A percentile compares a stretch with the other conserved stretches of the same genome.
Evolutionary conservation across 352 stramenopile genomes (phyloP).

Genomic region (Globisporangium solare): DNA sequence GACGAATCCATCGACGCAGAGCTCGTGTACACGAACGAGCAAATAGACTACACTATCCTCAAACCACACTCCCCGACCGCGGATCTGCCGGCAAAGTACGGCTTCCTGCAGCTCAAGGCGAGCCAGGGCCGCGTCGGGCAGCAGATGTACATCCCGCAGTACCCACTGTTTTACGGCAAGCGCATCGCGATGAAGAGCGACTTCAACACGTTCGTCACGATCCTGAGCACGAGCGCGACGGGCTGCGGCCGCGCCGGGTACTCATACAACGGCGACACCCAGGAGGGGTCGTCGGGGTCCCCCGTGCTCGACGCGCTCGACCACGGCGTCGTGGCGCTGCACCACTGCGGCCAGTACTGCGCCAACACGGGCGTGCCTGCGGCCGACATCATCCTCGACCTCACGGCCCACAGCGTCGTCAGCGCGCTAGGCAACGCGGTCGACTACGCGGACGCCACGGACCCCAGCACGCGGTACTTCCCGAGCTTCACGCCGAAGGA

Average conservation of each 20-base stretch:
- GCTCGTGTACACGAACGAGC: constrained; percentile 39
- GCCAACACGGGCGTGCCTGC: constrained; percentile 55
- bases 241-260: constrained; percentile 38
- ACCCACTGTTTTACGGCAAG: too few relatives aligned
- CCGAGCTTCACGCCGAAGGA: constrained; percentile 29
- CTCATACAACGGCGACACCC: constrained; percentile 62
- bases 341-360: constrained; percentile 60
- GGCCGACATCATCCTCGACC: constrained; percentile 35
- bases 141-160: too few relatives aligned
- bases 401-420: constrained; percentile 20
- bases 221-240: constrained; percentile 24
- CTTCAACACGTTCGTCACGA: constrained; percentile 22
- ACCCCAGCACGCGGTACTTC: constrained; percentile 35
- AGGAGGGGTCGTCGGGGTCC: constrained; percentile 56
- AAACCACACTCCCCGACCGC: constrained; percentile 30
- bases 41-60: constrained; percentile 61
- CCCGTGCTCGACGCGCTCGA: constrained; percentile 45
- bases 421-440: constrained; percentile 27
- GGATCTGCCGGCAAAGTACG: constrained; percentile 42
- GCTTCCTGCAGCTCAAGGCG: constrained; percentile 46
- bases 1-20: constrained; percentile 37
- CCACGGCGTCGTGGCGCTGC: constrained; percentile 60
- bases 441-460: constrained; percentile 25
- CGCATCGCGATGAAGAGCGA: too few relatives aligned
- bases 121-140: constrained; percentile 20